These are phyloP conservation scores for Metschnikowia colocasiae DNA, from an alignment of 805 yeast genomes.

Conservation along the genomic window DNA sequence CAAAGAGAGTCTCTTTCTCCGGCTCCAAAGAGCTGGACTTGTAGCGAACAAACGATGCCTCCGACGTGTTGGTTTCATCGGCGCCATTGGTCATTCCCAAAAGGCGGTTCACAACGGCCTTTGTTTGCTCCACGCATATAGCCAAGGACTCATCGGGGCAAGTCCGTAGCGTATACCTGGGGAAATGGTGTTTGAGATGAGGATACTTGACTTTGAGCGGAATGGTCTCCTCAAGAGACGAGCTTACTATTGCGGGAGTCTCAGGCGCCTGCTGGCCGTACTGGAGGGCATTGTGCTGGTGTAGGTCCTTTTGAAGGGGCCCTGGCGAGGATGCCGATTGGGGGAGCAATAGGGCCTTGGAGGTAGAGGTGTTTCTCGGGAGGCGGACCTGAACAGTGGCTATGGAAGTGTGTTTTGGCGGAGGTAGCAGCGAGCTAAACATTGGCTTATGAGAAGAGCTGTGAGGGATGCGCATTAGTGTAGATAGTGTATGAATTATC, in stretches of 20 bases:
- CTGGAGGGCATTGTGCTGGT: constrained; percentile 47
- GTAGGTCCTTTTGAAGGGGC: constrained; percentile 45
- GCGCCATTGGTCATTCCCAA: constrained; percentile 36
- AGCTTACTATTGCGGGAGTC: constrained; percentile 3
- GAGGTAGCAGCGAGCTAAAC: constrained; percentile 37
- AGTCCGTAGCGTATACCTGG: constrained; percentile 35
- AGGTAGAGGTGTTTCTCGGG: constrained; percentile 6
- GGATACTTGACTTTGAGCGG: constrained; percentile 50
- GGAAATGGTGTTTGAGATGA: constrained; percentile 37
- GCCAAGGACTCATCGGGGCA: constrained; percentile 43
- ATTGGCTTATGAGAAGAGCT: constrained; percentile 12
- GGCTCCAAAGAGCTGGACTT: constrained; percentile 13
- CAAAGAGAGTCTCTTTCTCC: constrained; percentile 36
- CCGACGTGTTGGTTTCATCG: constrained; percentile 14
- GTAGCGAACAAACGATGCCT: constrained; percentile 20
- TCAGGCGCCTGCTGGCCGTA: constrained; percentile 31
- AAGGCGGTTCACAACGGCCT: constrained; percentile 49
- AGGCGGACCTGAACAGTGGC: constrained; percentile 12
- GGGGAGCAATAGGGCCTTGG: constrained; percentile 7
- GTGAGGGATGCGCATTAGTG: not conserved
- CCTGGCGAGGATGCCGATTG: constrained; percentile 20
- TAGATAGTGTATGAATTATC: too few relatives aligned
- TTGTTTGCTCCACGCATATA: constrained; percentile 53
- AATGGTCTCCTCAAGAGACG: constrained; percentile 44
- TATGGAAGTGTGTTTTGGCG: constrained; percentile 27